Conservation (phyloP, 2,329 filamentous ascomycete species). For the Talaromyces piceae region DNA sequence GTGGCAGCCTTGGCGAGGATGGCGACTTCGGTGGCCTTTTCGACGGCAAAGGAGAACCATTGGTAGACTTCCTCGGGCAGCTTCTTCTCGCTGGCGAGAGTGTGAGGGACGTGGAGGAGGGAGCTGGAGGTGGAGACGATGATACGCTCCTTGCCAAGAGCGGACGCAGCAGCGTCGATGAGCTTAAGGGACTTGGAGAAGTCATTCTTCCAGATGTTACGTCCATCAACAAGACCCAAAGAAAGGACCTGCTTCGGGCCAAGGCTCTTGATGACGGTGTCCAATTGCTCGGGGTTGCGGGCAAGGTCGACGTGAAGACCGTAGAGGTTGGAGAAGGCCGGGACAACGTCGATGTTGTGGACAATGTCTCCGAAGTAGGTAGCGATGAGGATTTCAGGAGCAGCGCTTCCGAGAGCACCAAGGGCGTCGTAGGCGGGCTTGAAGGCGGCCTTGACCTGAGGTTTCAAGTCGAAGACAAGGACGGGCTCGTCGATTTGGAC, state of each 20-base stretch:
- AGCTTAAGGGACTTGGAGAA: slow-evolving; percentile 89
- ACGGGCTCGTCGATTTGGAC: slow-evolving; percentile 98
- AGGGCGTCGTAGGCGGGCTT: slow-evolving; percentile 96
- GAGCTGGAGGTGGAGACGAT: slow-evolving; percentile 96
- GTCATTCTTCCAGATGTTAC: slow-evolving; percentile 99
- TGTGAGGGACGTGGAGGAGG: slow-evolving; percentile 97
- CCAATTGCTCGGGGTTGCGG: slow-evolving; percentile 95
- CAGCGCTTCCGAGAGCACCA: slow-evolving; percentile 60
- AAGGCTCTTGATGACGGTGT: slow-evolving; percentile 72
- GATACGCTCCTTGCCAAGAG: slow-evolving; percentile 95
- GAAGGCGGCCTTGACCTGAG: slow-evolving; percentile 92
- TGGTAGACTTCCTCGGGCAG: slow-evolving; percentile 86
- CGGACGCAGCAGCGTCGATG: slow-evolving; percentile 83
- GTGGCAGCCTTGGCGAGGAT: slow-evolving; percentile 96
- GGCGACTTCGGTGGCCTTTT: slow-evolving; percentile 88
- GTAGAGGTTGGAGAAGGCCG: slow-evolving; percentile 64
- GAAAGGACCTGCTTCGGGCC: slow-evolving; percentile 87
- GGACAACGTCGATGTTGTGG: slow-evolving; percentile 91
- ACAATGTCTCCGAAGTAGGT: slow-evolving; percentile 99
- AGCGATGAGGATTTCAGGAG: slow-evolving; percentile 81
- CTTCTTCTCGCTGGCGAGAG: slow-evolving; percentile 97
- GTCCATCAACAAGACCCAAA: slow-evolving; percentile 92
- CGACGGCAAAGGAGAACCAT: slow-evolving; percentile 96
- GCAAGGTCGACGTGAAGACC: slow-evolving; percentile 93
- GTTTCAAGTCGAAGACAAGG: slow-evolving; percentile 86